Evolutionary conservation across 352 stramenopile genomes (phyloP).

Genomic region (Phytophthora podocarpi): DNA sequence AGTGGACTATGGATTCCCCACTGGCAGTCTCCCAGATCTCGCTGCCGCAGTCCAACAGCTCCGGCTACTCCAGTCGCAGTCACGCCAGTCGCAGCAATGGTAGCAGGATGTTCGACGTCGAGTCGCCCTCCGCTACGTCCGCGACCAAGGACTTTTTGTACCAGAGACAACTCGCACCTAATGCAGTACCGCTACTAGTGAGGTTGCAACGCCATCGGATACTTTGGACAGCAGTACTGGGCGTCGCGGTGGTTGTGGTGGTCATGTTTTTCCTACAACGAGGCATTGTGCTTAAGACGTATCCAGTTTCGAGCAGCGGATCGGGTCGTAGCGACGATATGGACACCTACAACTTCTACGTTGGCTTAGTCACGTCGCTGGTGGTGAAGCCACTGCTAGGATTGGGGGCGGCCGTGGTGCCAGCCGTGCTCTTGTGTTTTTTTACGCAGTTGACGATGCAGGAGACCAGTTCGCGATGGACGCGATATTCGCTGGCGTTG

Average conservation of each 20-base stretch:
- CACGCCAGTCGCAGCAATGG: conserved; percentile 25
- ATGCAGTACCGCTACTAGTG: conserved; percentile 51
- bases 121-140: conserved; percentile 27
- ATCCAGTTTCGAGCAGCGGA: conserved; percentile 18
- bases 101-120: conserved; percentile 43
- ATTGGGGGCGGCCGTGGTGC: conserved; percentile 53
- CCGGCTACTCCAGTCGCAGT: conserved; percentile 24
- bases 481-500: conserved; percentile 31
- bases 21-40: conserved; percentile 74
- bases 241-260: conserved; percentile 20
- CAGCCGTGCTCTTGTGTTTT: conserved; percentile 62
- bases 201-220: conserved; percentile 47
- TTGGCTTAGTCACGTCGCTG: conserved; percentile 40
- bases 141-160: conserved; percentile 43
- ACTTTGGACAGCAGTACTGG: conserved; percentile 30
- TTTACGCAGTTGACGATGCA: conserved; percentile 57
- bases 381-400: conserved; percentile 52
- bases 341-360: conserved; percentile 47
- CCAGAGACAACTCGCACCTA: conserved; percentile 33
- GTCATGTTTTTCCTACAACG: conserved; percentile 39
- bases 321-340: conserved; percentile 1
- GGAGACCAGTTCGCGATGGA: conserved; percentile 34
- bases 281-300: conserved; percentile 46
- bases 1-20: conserved; percentile 52
- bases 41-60: conserved; percentile 54